phyloP scores from a whole-genome alignment of 495 filamentous ascomycete genomes.

The Mytilinidion resinicola region DNA sequence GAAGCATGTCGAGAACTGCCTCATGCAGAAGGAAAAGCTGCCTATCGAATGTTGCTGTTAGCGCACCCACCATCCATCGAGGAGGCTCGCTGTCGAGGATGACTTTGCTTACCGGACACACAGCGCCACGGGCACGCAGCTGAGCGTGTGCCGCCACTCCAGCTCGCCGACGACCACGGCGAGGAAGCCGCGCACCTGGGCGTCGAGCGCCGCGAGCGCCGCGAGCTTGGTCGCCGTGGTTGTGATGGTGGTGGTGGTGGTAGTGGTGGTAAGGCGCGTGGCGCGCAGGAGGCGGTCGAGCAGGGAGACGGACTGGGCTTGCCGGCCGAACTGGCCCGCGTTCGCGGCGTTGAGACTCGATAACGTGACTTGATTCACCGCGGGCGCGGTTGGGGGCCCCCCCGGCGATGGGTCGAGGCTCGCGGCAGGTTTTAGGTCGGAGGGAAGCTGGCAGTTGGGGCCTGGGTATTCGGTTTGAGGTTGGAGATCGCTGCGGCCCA shows the following conservation, averaged over 20 bases:
- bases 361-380: background rate
- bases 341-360: background rate
- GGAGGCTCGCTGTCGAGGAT: background rate
- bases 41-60: background rate
- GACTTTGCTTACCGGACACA: background rate
- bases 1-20: background rate
- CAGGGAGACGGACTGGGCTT: background rate
- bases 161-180: background rate
- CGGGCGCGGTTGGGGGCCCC: background rate
- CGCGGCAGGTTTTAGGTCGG: background rate
- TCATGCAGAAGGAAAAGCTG: background rate
- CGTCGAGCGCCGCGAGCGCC: background rate
- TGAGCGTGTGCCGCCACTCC: background rate
- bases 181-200: background rate
- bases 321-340: background rate
- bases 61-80: background rate
- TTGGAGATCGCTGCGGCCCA: background rate
- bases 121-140: background rate
- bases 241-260: background rate
- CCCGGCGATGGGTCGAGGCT: background rate
- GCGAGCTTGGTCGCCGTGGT: background rate
- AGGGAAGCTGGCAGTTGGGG: background rate
- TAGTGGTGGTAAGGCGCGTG: background rate
- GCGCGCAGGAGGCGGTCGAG: background rate
- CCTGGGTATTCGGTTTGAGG: background rate